These are phyloP conservation scores for Fusarium torreyae DNA, from an alignment of 2,329 filamentous ascomycete genomes.

Conservation along the genomic window DNA sequence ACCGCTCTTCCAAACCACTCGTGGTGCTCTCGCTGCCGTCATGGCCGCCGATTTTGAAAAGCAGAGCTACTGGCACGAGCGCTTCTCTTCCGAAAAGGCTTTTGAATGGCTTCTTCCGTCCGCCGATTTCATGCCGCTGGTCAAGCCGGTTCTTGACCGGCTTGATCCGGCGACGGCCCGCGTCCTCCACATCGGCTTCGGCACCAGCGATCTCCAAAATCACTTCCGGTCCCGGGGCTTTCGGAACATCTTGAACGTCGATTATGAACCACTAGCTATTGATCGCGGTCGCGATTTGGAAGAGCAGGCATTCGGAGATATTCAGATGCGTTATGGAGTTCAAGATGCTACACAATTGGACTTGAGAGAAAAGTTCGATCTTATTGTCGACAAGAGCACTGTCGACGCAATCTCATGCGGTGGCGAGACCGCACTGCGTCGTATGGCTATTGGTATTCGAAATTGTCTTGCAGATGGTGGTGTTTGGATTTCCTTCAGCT, in stretches of 20 bases:
- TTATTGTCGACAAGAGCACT: conserved; percentile 66
- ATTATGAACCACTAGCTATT: conserved; percentile 65
- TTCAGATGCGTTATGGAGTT: conserved; percentile 60
- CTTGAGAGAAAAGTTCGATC: conserved; percentile 53
- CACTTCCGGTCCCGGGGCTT: conserved; percentile 61
- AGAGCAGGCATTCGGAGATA: conserved; percentile 59
- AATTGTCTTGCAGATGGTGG: conserved; percentile 55
- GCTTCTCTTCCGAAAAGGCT: conserved; percentile 61
- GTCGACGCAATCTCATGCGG: conserved; percentile 65
- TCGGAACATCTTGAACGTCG: conserved; percentile 62
- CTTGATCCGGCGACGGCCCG: conserved; percentile 48
- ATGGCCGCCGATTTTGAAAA: conserved; percentile 62
- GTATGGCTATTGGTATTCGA: conserved; percentile 58
- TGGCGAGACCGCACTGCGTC: conserved; percentile 55
- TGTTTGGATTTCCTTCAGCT: conserved; percentile 65
- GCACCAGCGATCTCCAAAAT: conserved; percentile 66
- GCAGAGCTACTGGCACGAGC: conserved; percentile 65
- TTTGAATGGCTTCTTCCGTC: conserved; percentile 67
- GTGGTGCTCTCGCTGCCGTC: conserved; percentile 25
- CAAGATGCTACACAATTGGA: conserved; percentile 62
- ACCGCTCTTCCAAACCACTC: conserved; percentile 28
- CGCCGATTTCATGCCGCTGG: conserved; percentile 57
- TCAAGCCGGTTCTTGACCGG: conserved; percentile 56
- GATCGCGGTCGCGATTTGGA: conserved; percentile 61
- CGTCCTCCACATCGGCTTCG: conserved; percentile 65